Conservation (phyloP, 768 basidiomycete genomes). For the Pleurotus eryngii region DNA sequence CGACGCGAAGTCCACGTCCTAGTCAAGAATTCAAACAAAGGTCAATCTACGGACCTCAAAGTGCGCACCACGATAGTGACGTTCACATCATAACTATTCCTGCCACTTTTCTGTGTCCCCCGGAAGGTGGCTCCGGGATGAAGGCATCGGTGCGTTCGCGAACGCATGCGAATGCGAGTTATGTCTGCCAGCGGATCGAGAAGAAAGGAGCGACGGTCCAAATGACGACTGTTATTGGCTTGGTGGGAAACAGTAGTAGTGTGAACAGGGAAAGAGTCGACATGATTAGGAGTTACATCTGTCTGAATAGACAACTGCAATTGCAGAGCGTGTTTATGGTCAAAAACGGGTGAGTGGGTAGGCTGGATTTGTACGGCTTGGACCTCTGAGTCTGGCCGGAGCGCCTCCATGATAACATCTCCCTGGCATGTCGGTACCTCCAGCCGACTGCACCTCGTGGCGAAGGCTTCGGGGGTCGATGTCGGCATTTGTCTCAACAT, state of each 20-base stretch:
- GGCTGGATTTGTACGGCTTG: not conserved
- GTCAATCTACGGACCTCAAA: conserved; percentile 10
- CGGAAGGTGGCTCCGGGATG: conserved; percentile 88
- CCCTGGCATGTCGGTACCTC: conserved; percentile 6
- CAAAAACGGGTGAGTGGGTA: not conserved
- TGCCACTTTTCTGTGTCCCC: conserved; percentile 91
- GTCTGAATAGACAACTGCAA: not conserved
- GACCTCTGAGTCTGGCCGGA: not conserved
- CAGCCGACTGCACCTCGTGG: conserved; percentile 27
- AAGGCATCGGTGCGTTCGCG: conserved; percentile 71
- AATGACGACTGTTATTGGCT: conserved; percentile 16
- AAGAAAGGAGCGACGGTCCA: conserved; percentile 15
- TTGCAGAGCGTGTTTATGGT: not conserved
- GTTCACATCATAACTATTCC: conserved; percentile 92
- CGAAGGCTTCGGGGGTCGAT: conserved; percentile 20
- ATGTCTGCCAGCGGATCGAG: conserved; percentile 68
- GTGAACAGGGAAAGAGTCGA: not conserved
- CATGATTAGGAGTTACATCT: conserved; percentile 1
- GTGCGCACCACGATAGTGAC: conserved; percentile 85
- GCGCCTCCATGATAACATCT: not conserved
- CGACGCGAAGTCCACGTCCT: conserved; percentile 88
- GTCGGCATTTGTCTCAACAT: conserved; percentile 15
- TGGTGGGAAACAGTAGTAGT: conserved; percentile 14
- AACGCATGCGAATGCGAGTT: conserved; percentile 70
- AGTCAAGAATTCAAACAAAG: conserved; percentile 8